phyloP scores from a whole-genome alignment of 352 stramenopile species.

The Globisporangium parvum region DNA sequence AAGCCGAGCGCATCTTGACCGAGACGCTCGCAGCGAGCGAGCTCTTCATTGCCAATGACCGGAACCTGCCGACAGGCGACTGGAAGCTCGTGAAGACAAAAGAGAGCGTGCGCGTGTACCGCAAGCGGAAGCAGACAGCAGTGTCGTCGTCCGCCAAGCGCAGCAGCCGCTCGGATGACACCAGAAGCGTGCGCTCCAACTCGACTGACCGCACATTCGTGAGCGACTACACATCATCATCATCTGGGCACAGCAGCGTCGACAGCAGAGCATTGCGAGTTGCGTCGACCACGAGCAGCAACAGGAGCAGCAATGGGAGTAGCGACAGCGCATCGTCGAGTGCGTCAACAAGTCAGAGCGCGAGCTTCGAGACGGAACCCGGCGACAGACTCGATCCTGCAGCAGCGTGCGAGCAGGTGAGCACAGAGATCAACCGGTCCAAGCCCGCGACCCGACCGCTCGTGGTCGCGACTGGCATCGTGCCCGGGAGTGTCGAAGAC shows the following conservation, averaged over 20 bases:
- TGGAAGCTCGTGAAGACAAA: slow-evolving; percentile 19
- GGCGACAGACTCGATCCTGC: too few relatives aligned
- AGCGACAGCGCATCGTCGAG: neutral
- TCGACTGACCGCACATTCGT: too few relatives aligned
- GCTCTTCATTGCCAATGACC: slow-evolving; percentile 10
- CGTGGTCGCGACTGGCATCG: slow-evolving; percentile 28
- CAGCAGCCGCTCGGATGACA: too few relatives aligned
- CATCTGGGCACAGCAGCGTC: too few relatives aligned
- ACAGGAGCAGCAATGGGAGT: neutral
- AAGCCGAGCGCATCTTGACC: slow-evolving; percentile 21
- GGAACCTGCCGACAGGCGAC: slow-evolving; percentile 10
- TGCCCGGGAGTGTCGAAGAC: slow-evolving; percentile 35
- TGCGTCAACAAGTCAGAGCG: too few relatives aligned
- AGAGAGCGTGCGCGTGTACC: slow-evolving; percentile 12
- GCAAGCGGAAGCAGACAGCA: neutral
- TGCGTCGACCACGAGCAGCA: neutral
- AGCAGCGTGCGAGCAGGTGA: too few relatives aligned
- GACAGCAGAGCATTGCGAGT: neutral
- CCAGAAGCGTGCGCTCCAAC: too few relatives aligned
- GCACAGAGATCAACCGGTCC: neutral
- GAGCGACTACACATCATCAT: too few relatives aligned
- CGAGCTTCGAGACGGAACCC: too few relatives aligned
- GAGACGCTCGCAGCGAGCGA: slow-evolving; percentile 22
- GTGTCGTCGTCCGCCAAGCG: too few relatives aligned
- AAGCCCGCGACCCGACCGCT: slow-evolving; percentile 7